Conservation (phyloP, 148 eudicot genomes). For the Vaccinium corymbosum region DNA sequence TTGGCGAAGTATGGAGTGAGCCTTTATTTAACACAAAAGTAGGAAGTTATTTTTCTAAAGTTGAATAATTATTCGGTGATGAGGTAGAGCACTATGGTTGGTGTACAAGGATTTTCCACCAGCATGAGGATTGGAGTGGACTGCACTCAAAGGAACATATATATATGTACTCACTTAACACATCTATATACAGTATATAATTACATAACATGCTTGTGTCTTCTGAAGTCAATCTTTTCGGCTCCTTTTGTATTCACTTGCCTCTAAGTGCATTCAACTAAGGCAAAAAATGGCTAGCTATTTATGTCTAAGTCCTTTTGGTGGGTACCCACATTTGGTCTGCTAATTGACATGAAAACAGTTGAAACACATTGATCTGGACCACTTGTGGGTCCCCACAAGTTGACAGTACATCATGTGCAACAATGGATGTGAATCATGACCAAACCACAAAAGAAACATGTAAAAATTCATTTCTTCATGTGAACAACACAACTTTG, state of each 20-base stretch:
- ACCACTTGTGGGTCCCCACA: conserved; percentile 10
- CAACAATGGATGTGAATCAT: conserved; percentile 25
- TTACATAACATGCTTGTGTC: conserved; percentile 25
- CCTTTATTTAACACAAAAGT: background rate
- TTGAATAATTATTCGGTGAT: background rate
- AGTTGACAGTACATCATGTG: conserved; percentile 17
- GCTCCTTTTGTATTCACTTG: conserved; percentile 23
- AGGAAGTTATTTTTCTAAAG: background rate
- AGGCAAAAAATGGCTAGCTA: background rate
- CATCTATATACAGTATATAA: background rate
- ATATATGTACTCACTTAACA: conserved; percentile 1
- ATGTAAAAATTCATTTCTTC: background rate
- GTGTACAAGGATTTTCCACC: conserved; percentile 25
- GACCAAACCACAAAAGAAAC: background rate
- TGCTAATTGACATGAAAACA: conserved; percentile 13
- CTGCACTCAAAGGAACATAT: conserved; percentile 68
- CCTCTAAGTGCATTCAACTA: conserved; percentile 15
- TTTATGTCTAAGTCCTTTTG: background rate
- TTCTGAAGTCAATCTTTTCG: conserved; percentile 50
- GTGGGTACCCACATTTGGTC: conserved; percentile 20
- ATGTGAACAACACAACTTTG: background rate
- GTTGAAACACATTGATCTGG: conserved; percentile 7
- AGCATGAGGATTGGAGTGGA: conserved; percentile 48
- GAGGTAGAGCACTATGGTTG: conserved; percentile 10
- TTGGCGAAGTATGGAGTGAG: background rate